phyloP scores from a whole-genome alignment of 1,284 basidiomycete species.

The Tilletia walkeri region DNA sequence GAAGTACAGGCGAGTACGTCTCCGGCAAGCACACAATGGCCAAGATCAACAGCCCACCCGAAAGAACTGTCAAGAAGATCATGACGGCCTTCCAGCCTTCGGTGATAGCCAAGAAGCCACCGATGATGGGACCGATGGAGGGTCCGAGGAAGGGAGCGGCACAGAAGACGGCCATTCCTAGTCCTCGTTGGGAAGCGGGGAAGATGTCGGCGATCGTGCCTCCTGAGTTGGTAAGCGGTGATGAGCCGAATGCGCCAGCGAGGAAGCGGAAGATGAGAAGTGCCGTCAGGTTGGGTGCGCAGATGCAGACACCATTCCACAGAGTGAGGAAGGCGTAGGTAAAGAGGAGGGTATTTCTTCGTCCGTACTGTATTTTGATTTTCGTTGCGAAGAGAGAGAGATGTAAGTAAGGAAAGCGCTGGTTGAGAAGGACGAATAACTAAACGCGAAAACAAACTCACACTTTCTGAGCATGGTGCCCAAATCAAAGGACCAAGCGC shows the following conservation, averaged over 20 bases:
- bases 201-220: slow-evolving; percentile 35
- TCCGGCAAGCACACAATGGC: slow-evolving; percentile 32
- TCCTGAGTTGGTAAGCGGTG: slow-evolving; percentile 33
- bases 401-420: slow-evolving; percentile 19
- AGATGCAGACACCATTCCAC: not conserved
- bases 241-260: slow-evolving; percentile 30
- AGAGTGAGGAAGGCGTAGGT: slow-evolving; percentile 1
- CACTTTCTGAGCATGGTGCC: slow-evolving; percentile 33
- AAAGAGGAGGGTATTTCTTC: slow-evolving; percentile 2
- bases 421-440: slow-evolving; percentile 20
- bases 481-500: slow-evolving; percentile 33
- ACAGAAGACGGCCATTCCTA: slow-evolving; percentile 29
- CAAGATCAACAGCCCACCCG: slow-evolving; percentile 34
- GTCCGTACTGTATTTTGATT: slow-evolving; percentile 18
- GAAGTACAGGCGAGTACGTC: slow-evolving; percentile 49
- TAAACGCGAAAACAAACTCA: not conserved
- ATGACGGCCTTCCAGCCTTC: slow-evolving; percentile 16
- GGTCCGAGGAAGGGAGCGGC: slow-evolving; percentile 8
- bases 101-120: slow-evolving; percentile 23
- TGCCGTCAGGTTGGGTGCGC: slow-evolving; percentile 22
- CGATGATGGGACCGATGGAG: slow-evolving; percentile 18
- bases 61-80: slow-evolving; percentile 26
- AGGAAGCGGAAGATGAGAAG: slow-evolving; percentile 29
- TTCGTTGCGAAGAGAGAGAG: slow-evolving; percentile 17
- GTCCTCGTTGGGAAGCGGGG: slow-evolving; percentile 22